These are phyloP conservation scores for Triangularia verruculosa DNA, from an alignment of 2,329 filamentous ascomycete species.

Conservation along the genomic window DNA sequence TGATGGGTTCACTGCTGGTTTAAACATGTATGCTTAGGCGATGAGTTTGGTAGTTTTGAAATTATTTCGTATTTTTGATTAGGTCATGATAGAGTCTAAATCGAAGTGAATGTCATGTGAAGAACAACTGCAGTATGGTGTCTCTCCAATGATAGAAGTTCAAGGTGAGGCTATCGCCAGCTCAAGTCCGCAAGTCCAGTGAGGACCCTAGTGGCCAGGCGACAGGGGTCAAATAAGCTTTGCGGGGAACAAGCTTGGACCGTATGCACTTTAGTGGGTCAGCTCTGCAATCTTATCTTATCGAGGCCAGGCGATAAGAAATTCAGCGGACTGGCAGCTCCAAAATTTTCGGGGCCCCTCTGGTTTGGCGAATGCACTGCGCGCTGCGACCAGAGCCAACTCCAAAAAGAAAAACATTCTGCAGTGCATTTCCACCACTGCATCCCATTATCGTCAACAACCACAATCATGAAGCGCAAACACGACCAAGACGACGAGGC, in stretches of 20 bases:
- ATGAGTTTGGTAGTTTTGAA: not conserved
- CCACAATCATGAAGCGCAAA: slow-evolving; percentile 58
- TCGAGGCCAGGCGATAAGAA: slow-evolving; percentile 1
- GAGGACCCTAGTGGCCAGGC: not conserved
- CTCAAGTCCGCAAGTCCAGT: not conserved
- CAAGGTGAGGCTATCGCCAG: not conserved
- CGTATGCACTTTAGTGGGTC: not conserved
- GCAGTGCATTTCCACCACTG: not conserved
- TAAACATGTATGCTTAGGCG: not conserved
- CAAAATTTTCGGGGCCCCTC: slow-evolving; percentile 8
- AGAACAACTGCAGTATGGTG: no score
- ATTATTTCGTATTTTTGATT: not conserved
- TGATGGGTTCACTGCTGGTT: not conserved
- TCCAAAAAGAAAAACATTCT: not conserved
- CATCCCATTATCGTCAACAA: not conserved
- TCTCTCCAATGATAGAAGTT: no score
- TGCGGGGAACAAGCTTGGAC: slow-evolving; percentile 9
- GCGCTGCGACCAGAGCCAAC: not conserved
- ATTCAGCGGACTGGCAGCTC: slow-evolving; percentile 5
- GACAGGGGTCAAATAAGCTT: slow-evolving; percentile 10
- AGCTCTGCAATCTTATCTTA: slow-evolving; percentile 2
- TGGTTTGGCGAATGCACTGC: not conserved
- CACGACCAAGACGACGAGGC: slow-evolving; percentile 49
- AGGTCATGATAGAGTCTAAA: not conserved
- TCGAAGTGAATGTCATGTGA: not conserved